Base-by-base conservation (phyloP, 2,329 filamentous ascomycete species). In the Graphilbum sp. region DNA sequence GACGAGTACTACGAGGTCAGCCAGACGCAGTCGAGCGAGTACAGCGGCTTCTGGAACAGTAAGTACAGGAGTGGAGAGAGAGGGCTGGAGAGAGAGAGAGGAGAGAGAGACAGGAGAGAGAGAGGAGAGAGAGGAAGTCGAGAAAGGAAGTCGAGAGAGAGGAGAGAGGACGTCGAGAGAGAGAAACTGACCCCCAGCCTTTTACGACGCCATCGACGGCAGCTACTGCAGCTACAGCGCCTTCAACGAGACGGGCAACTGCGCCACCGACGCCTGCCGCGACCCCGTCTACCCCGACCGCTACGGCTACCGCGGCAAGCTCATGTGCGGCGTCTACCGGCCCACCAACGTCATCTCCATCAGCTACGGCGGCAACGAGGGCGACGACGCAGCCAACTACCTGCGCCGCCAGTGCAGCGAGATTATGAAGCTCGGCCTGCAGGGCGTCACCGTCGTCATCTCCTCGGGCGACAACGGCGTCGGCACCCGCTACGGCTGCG, bases 281-380 rank as follows among this genome's bases (percentile, higher is more conserved):
- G 66, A 69, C 38, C 61, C 64, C 0, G 50, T 51, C 2, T 70
- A 70, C 44, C 67, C 56, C 0, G 47, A 53, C 21, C 16, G 48
- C 1, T 62, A 57, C 29, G 66, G 64, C 15, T 71, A 68, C 51
- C 61, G 63, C 40, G 63, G 63, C 7, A 39, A 52, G 34, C 49
- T 55, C n/a, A 47, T 50, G 42, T 57, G 50, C 45, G 52, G 51
- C 36, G 45, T 45, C 10, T 52, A 49, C 54, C 58, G 62, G 45
- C 64, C 67, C 3, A 66, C 69, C 5, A 68, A 70, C 42, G 68
- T 72, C 9, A 60, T 72, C 40, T 63, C 59, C 18, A 66, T 75
- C 42, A 67, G 63, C 2, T 72, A 72, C 47, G 67, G 66, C 23
- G 63, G 63, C 27, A 58, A 63, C 25, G 69, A 75, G 50, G 52